Evolutionary conservation across 2,329 filamentous ascomycete genomes (phyloP), one percentile per base, ranked within the genome.

Genomic region (Fusarium praegraminearum): DNA sequence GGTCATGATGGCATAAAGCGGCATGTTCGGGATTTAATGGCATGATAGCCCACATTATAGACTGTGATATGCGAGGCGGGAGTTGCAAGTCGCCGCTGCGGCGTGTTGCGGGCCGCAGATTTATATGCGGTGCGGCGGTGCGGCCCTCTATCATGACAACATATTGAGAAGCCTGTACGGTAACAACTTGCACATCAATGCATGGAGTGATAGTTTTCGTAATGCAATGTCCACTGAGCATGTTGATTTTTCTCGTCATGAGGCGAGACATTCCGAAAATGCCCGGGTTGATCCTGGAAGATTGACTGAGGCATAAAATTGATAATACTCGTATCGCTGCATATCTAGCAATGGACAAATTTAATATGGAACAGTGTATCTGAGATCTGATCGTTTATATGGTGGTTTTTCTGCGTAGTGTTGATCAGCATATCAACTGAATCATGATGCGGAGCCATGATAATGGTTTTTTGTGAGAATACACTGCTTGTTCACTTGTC

Each of bases 31-130:
- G 36, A 20, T 28, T 4, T 30, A 20, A 65, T 65, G 44, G 45
- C 30, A 32, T 65, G 60, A 65, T 65, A 22, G 62, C 57, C 62
- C 60, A 59, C 61, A 50, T 44, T 10, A n/a, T 10, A 8, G 13
- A 16, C 9, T 41, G 18, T 5, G 36, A 16, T 38, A 18, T 4
- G 33, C 4, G 13, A n/a, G 7, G 24, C 9, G 26, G n/a, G 5
- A 15, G 16, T 20, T 20, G 4, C 12, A 12, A 20, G 20, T 40
- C 26, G 65, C 65, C 53, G 49, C 60, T 44, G 65, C 65, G 65
- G 65, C 52, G 13, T 41, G 3, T 3, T 46, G 53, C 65, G 65
- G 65, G 24, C 65, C 65, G 65, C 65, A 65, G 22, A 20, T 36
- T 11, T 46, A 52, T 40, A 40, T 43, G 35, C 6, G 28, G 5